phyloP scores from a whole-genome alignment of 2,329 filamentous ascomycete species.

The Fusarium sp. region DNA sequence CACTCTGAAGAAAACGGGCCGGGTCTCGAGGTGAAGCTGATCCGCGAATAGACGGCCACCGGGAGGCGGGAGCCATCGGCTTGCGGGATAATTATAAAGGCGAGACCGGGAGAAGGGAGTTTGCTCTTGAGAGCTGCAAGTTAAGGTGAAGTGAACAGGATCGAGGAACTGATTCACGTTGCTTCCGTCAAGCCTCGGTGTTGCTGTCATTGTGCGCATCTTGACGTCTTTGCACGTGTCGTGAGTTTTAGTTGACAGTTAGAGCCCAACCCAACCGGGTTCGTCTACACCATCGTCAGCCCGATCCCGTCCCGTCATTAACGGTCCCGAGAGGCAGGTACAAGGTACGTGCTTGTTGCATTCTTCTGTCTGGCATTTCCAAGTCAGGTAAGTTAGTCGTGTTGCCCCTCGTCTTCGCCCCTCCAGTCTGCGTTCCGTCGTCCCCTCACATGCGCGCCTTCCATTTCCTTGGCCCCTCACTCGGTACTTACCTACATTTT shows the following conservation, averaged over 20 bases:
- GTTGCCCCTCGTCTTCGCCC: constrained; percentile 18
- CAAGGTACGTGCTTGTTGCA: constrained; percentile 22
- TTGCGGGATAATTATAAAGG: constrained; percentile 34
- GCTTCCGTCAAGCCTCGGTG: neutral
- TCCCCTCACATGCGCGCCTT: constrained; percentile 1
- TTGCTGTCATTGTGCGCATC: neutral
- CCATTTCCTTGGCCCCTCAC: constrained; percentile 28
- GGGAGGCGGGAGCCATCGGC: constrained; percentile 31
- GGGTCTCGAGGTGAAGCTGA: constrained; percentile 30
- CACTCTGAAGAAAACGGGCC: constrained; percentile 33
- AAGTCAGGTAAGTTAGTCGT: neutral
- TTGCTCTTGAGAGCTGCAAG: neutral
- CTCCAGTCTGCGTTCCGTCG: neutral
- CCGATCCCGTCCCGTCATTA: constrained; percentile 15
- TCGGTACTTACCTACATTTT: constrained; percentile 23
- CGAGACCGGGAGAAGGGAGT: constrained; percentile 9
- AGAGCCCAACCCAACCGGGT: neutral
- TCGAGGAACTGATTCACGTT: neutral
- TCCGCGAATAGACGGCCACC: constrained; percentile 13
- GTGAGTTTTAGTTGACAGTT: constrained; percentile 13
- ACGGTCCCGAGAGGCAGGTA: constrained; percentile 25
- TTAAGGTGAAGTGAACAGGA: neutral
- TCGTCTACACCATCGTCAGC: constrained; percentile 6
- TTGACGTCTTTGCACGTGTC: constrained; percentile 16
- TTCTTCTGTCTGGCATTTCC: constrained; percentile 5